These are phyloP conservation scores for Larix kaempferi DNA, from an alignment of 75 land plant species.

Conservation along the genomic window DNA sequence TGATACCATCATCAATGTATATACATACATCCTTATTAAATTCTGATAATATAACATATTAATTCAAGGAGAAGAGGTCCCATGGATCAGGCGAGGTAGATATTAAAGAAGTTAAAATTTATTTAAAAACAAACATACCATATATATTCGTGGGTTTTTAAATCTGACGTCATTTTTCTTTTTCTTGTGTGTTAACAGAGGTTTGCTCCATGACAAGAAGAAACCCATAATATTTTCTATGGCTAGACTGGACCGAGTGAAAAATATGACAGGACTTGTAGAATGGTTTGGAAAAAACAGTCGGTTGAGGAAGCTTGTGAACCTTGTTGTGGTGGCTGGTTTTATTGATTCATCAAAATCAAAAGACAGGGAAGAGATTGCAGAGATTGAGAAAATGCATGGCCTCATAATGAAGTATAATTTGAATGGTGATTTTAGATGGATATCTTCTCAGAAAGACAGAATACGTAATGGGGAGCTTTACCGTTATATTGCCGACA, in stretches of 20 bases:
- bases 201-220: conserved; percentile 52
- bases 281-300: conserved; percentile 86
- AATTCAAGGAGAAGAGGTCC: background rate
- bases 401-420: conserved; percentile 59
- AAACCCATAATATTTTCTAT: conserved; percentile 97
- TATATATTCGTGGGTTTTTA: no score
- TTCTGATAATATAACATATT: background rate
- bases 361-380: conserved; percentile 87
- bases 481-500: conserved; percentile 87
- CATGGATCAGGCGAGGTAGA: background rate
- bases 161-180: background rate
- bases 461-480: conserved; percentile 80
- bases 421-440: conserved; percentile 69
- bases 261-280: conserved; percentile 85
- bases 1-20: no score
- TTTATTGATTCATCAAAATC: conserved; percentile 81
- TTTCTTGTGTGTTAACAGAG: conserved; percentile 44
- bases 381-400: conserved; percentile 89
- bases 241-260: conserved; percentile 94
- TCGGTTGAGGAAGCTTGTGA: conserved; percentile 58
- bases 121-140: background rate
- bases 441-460: conserved; percentile 90
- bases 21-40: background rate
- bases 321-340: conserved; percentile 90
- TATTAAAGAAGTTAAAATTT: background rate